Percentiles rank a stretch among this genome's conserved stretches.
Evolutionary conservation across 202 grass and related monocot species (phyloP).

Genomic region (Carex arenaria): DNA sequence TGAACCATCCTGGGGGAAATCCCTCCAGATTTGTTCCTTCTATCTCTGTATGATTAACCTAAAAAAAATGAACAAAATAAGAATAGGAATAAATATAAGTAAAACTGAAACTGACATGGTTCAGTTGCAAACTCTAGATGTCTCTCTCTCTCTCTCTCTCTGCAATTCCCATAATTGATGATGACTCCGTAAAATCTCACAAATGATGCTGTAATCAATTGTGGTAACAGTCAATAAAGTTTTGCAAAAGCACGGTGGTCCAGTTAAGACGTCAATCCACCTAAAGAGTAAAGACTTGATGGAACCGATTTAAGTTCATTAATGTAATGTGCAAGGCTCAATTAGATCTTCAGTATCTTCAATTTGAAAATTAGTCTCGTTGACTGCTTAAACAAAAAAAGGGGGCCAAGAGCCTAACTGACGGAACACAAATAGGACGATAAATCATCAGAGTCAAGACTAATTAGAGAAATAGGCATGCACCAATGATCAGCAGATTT

Average conservation of each 20-base stretch:
- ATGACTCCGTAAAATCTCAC: no score
- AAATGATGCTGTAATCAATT: no score
- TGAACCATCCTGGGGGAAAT: constrained; percentile 12
- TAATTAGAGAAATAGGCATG: background rate
- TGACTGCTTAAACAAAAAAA: background rate
- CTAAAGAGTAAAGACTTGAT: background rate
- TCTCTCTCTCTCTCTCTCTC: background rate
- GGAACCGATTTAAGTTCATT: background rate
- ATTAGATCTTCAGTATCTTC: background rate
- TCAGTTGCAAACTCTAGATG: background rate
- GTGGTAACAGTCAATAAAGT: background rate
- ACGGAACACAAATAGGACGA: no score
- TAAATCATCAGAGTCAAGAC: no score
- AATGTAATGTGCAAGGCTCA: background rate
- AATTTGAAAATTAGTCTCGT: background rate
- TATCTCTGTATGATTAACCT: background rate
- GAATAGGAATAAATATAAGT: background rate
- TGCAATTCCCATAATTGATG: background rate
- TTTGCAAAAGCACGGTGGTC: background rate
- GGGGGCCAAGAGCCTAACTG: no score
- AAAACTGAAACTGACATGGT: background rate
- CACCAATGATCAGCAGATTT: background rate
- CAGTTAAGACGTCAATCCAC: background rate
- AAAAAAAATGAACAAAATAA: background rate
- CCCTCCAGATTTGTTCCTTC: background rate